phyloP scores from a whole-genome alignment of 768 basidiomycete genomes.

The Austroboletus eburneus region DNA sequence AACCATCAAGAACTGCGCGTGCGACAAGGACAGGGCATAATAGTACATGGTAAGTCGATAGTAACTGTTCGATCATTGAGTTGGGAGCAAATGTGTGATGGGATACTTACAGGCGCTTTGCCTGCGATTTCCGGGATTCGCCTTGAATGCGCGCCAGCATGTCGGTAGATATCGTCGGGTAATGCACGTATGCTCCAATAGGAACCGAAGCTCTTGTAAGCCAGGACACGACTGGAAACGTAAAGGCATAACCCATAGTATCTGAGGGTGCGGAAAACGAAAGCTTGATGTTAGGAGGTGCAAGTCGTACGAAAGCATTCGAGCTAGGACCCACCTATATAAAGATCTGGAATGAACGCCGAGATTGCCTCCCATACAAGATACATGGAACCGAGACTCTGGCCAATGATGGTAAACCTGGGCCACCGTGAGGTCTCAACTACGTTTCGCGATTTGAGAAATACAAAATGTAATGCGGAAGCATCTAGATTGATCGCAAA shows the following conservation, averaged over 20 bases:
- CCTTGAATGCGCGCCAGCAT: slow-evolving; percentile 78
- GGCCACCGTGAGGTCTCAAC: slow-evolving; percentile 84
- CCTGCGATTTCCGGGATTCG: slow-evolving; percentile 23
- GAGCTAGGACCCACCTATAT: slow-evolving; percentile 59
- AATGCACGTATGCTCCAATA: slow-evolving; percentile 91
- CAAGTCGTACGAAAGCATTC: not conserved
- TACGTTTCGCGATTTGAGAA: slow-evolving; percentile 61
- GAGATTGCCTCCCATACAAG: slow-evolving; percentile 82
- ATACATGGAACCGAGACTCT: slow-evolving; percentile 83
- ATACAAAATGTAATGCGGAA: slow-evolving; percentile 71
- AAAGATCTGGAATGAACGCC: slow-evolving; percentile 80
- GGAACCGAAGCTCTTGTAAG: slow-evolving; percentile 54
- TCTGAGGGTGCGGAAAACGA: slow-evolving; percentile 43
- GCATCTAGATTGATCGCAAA: slow-evolving; percentile 77
- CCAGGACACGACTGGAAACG: slow-evolving; percentile 71
- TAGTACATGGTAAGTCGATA: slow-evolving; percentile 84
- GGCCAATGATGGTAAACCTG: slow-evolving; percentile 88
- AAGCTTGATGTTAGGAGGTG: slow-evolving; percentile 7
- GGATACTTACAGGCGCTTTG: slow-evolving; percentile 26
- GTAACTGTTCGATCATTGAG: slow-evolving; percentile 49
- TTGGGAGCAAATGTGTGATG: not conserved
- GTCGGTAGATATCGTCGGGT: slow-evolving; percentile 92
- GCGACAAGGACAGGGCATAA: slow-evolving; percentile 71
- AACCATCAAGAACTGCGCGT: slow-evolving; percentile 79
- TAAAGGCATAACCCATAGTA: slow-evolving; percentile 98